Percentiles rank a stretch among this genome's conserved stretches.
phyloP scores from a whole-genome alignment of 176 grass and related monocot species.

The Oryza officinalis region DNA sequence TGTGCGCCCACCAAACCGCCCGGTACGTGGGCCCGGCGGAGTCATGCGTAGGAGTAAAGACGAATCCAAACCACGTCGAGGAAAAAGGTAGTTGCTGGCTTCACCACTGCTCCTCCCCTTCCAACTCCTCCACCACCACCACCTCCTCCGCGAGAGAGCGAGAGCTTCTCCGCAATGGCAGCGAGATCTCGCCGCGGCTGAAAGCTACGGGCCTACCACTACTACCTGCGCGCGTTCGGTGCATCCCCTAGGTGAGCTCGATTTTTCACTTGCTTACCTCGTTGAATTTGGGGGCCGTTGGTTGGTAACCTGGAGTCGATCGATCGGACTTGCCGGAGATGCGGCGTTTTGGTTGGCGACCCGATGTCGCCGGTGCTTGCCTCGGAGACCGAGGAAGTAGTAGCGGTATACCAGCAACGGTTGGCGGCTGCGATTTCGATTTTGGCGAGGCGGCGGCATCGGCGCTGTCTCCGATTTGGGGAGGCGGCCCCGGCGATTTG shows the following conservation, averaged over 20 bases:
- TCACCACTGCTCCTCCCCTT: background rate
- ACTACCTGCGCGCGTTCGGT: background rate
- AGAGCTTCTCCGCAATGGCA: conserved; percentile 19
- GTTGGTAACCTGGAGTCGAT: background rate
- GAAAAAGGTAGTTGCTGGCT: background rate
- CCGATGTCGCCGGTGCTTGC: background rate
- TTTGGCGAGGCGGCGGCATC: too few relatives aligned
- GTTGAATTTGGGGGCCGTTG: background rate
- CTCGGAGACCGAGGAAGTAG: too few relatives aligned
- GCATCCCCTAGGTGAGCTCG: conserved; percentile 21
- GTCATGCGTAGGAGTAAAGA: conserved; percentile 36
- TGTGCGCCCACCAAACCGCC: background rate
- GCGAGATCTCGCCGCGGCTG: conserved; percentile 24
- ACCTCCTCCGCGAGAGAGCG: conserved; percentile 8
- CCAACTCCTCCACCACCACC: conserved; percentile 9
- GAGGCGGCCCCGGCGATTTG: too few relatives aligned
- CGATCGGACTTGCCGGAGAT: too few relatives aligned
- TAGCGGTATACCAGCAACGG: too few relatives aligned
- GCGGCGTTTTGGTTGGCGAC: background rate
- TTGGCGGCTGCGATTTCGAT: too few relatives aligned
- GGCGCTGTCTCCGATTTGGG: too few relatives aligned
- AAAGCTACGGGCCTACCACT: background rate
- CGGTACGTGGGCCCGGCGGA: background rate
- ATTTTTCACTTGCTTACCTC: background rate
- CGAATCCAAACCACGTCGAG: background rate